Base-by-base conservation (phyloP, 169 alveolate genomes). In the Plasmodium ovale region DNA sequence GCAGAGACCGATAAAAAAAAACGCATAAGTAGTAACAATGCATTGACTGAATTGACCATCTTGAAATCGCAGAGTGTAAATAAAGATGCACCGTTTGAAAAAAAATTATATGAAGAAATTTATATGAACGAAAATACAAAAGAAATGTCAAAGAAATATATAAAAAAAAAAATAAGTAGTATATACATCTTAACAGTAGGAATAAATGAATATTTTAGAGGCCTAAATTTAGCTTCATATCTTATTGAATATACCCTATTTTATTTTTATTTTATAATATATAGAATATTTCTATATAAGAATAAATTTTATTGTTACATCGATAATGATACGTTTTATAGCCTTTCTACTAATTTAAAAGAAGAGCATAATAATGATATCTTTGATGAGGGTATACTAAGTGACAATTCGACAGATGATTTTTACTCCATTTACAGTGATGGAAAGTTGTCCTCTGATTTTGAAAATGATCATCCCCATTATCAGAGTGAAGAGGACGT, bases 191-290 rank as follows among this genome's bases (percentile, higher is more conserved):
- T 82, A 65, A 82, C 90, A 33, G 90, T 82, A 19, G 90, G 90
- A 65, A 67, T 82, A 82, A 82, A 64, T 82, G 90, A 82, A 42
- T 82, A 82, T 69, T 82, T 82, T 67, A 65, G 90, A 44, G 90
- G 90, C n/a, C 29, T 82, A 19, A 64, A 49, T 53, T 82, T 82
- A 82, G 90, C 90, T 31, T 82, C 90, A 25, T 82, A 64, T 47
- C 90, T 82, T 29, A 82, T 82, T 65, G 82, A 82, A 51, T 82
- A 82, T 27, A 64, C 90, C 2, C 25, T 82, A 16, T 82, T 49
- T 82, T 82, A 59, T 65, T 82, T 82, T 58, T 82, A 82, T 42
- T 82, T 82, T 21, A 82, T 82, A 6, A 21, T 82, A 65, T 82
- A 64, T 59, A 82, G 70, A 82, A 82, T 82, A 47, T 82, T 82